These are phyloP conservation scores for Periconia sp. DNA, from an alignment of 2,329 filamentous ascomycete species.

Conservation along the genomic window DNA sequence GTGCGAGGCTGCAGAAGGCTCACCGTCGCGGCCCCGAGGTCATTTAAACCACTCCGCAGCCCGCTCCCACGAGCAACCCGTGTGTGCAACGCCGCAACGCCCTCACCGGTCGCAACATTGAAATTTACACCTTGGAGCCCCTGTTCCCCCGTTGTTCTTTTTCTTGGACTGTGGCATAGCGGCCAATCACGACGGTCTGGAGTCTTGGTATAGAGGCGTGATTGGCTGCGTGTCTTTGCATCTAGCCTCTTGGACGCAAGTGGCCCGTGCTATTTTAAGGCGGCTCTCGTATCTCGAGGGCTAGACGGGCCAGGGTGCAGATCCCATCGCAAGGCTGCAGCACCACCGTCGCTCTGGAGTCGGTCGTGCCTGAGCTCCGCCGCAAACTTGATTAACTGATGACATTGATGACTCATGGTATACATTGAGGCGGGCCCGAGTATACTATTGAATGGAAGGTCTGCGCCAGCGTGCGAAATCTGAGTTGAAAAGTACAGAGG, in stretches of 20 bases:
- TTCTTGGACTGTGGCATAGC: constrained; percentile 1
- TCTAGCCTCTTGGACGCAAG: constrained; percentile 1
- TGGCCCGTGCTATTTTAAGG: constrained; percentile 13
- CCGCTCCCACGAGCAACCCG: constrained; percentile 4
- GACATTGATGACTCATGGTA: no score
- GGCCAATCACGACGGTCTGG: constrained; percentile 2
- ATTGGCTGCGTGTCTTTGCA: background rate
- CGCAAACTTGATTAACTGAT: background rate
- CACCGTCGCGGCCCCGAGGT: background rate
- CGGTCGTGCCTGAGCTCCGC: background rate
- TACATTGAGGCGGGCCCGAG: no score
- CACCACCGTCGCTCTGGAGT: constrained; percentile 1
- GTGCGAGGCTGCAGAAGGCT: background rate
- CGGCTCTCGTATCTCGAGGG: constrained; percentile 7
- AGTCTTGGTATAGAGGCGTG: no score
- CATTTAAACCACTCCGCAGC: background rate
- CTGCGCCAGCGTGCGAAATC: no score
- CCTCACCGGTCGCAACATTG: constrained; percentile 1
- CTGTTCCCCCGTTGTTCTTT: constrained; percentile 2
- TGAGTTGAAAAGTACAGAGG: no score
- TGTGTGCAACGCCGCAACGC: background rate
- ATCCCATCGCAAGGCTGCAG: constrained; percentile 1
- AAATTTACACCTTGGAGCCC: background rate
- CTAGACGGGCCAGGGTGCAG: background rate
- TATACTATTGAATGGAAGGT: no score